Base-by-base conservation (phyloP, 495 filamentous ascomycete genomes). In the Penicillium canariense region DNA sequence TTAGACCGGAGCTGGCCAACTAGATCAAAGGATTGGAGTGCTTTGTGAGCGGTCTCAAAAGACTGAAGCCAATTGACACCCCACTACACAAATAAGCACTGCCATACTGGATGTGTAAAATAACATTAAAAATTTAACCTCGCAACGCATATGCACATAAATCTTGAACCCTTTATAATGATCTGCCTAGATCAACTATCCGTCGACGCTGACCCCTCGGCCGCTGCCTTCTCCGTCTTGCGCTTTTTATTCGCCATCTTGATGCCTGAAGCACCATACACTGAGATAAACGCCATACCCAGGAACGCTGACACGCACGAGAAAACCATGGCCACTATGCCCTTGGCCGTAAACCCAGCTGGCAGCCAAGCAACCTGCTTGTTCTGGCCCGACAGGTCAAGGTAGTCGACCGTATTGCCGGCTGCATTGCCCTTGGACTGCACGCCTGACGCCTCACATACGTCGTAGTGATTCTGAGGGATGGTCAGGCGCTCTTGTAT, bases 261-360 rank as follows among this genome's bases (percentile, higher is more conserved):
- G 5, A 65, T 59, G 0, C 62, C 62, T 9, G 54, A 56, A 15
- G 55, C 55, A 36, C 82, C 87, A 64, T 88, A 94, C 79, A 87
- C 85, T 0, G 75, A 74, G 58, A 95, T 85, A 38, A 81, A 78
- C 0, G 71, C 78, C 38, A 91, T 75, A 4, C 90, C 91, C n/a
- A 90, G 36, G n/a, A 91, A 72, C 0, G 89, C 90, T 32, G 77
- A 76, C 0, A 93, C 49, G 53, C 76, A 75, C 63, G 86, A 91
- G 58, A 93, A 90, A 4, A 84, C 83, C 46, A 92, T 54, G 0
- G 89, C 89, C 2, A 89, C 83, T 44, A 87, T 86, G 3, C 90
- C 90, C 20, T 76, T 74, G 0, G 83, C 60, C 2, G 86, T 91
- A 61, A 95, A 93, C 57, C 90, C 89, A 15, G 68, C 76, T 0